phyloP scores from a whole-genome alignment of 1,284 basidiomycete species.

The Ustilago bromivora region DNA sequence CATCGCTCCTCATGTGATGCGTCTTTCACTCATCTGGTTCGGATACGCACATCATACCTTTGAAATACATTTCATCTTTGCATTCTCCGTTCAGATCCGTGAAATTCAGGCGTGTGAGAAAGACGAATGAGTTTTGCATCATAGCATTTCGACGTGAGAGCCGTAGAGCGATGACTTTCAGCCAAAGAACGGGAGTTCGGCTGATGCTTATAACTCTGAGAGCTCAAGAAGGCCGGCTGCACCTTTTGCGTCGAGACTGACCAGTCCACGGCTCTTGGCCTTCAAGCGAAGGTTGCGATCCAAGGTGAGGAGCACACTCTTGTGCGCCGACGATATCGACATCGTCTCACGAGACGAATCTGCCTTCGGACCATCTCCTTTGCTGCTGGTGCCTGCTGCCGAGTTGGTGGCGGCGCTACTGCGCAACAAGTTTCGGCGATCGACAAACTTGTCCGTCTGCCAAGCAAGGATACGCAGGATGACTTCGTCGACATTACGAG shows the following conservation, averaged over 20 bases:
- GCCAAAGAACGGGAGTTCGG: neutral
- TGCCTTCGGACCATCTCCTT: constrained; percentile 1
- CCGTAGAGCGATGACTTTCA: neutral
- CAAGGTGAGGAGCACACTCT: constrained; percentile 88
- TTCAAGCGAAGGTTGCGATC: constrained; percentile 80
- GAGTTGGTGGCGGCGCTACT: constrained; percentile 14
- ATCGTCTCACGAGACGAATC: neutral
- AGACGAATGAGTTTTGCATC: neutral
- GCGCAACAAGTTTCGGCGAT: constrained; percentile 77
- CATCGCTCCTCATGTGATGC: neutral
- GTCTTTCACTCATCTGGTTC: neutral
- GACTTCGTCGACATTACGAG: constrained; percentile 91
- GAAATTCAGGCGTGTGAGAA: neutral
- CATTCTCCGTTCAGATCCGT: neutral
- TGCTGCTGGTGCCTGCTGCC: constrained; percentile 22
- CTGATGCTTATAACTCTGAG: neutral
- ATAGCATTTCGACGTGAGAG: too few species aligned
- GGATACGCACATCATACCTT: constrained; percentile 11
- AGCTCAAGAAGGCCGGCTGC: constrained; percentile 23
- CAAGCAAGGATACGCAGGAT: constrained; percentile 90
- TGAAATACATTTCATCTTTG: constrained; percentile 7
- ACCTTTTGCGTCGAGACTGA: constrained; percentile 76
- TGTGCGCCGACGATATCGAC: constrained; percentile 74
- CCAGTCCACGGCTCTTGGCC: constrained; percentile 78
- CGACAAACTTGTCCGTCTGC: constrained; percentile 91